phyloP scores from a whole-genome alignment of 768 basidiomycete species.

The Phlebiopsis gigantea region DNA sequence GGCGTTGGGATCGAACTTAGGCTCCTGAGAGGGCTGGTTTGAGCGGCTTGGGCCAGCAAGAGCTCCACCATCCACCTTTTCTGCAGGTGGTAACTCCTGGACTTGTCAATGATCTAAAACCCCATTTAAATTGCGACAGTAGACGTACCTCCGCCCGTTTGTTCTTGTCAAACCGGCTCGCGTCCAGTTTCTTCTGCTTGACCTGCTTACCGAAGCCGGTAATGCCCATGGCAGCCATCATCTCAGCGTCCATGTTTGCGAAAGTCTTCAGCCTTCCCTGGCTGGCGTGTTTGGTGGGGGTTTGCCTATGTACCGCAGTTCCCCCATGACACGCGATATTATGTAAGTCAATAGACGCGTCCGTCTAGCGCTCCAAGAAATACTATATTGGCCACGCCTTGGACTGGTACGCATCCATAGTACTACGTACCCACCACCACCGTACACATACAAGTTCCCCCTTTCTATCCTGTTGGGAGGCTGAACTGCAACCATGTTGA shows the following conservation, averaged over 20 bases:
- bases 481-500: constrained; percentile 44
- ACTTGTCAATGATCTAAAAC: neutral
- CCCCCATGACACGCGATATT: neutral
- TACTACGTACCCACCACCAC: neutral
- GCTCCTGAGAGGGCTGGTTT: constrained; percentile 16
- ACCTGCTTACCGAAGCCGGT: constrained; percentile 74
- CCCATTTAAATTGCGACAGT: neutral
- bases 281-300: neutral
- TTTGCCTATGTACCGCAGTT: neutral
- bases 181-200: constrained; percentile 64
- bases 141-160: constrained; percentile 45
- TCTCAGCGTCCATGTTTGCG: constrained; percentile 50
- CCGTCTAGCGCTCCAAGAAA: neutral
- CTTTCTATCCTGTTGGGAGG: too few species aligned
- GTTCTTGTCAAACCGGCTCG: constrained; percentile 73
- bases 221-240: constrained; percentile 82
- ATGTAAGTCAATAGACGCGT: constrained; percentile 2
- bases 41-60: neutral
- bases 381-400: neutral
- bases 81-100: neutral
- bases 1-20: constrained; percentile 22
- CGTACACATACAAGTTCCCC: too few species aligned
- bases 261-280: neutral
- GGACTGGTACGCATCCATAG: neutral
- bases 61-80: neutral